phyloP scores from a whole-genome alignment of 768 basidiomycete species.

The Inosperma sp. region DNA sequence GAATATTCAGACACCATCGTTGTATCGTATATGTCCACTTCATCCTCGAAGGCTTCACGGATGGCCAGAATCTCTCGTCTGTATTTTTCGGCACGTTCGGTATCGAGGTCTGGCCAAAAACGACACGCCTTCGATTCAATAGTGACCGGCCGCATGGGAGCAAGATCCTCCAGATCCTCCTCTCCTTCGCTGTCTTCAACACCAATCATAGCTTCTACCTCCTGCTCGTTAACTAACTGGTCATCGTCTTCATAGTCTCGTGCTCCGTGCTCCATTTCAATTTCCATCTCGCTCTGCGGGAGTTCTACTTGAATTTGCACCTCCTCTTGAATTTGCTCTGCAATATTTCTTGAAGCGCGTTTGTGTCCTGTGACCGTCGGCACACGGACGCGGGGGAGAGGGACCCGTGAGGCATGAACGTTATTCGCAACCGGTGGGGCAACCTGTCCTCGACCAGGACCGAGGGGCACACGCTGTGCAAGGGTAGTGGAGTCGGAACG shows the following conservation, averaged over 20 bases:
- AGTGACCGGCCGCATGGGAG: conserved; percentile 21
- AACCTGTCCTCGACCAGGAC: conserved; percentile 48
- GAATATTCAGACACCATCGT: conserved; percentile 98
- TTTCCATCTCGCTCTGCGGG: conserved; percentile 56
- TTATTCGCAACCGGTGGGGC: conserved; percentile 41
- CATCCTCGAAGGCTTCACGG: conserved; percentile 66
- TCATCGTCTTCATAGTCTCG: conserved; percentile 40
- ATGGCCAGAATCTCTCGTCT: conserved; percentile 62
- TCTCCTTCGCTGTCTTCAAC: conserved; percentile 45
- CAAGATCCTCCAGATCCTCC: conserved; percentile 31
- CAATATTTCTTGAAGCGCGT: conserved; percentile 38
- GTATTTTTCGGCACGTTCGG: conserved; percentile 54
- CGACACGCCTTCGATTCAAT: conserved; percentile 42
- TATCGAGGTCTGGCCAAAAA: conserved; percentile 72
- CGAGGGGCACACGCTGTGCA: conserved; percentile 67
- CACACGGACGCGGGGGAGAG: conserved; percentile 28
- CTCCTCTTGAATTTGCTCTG: conserved; percentile 42
- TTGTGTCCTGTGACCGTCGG: conserved; percentile 27
- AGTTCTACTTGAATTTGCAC: conserved; percentile 27
- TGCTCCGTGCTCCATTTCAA: conserved; percentile 47
- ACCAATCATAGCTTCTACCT: conserved; percentile 62
- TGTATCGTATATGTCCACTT: conserved; percentile 70
- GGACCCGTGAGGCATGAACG: conserved; percentile 34
- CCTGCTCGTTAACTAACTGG: conserved; percentile 45
- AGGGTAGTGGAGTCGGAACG: conserved; percentile 61